These are phyloP conservation scores for Gastrolobium villosum DNA, from an alignment of 306 rosid genomes.

Conservation along the genomic window DNA sequence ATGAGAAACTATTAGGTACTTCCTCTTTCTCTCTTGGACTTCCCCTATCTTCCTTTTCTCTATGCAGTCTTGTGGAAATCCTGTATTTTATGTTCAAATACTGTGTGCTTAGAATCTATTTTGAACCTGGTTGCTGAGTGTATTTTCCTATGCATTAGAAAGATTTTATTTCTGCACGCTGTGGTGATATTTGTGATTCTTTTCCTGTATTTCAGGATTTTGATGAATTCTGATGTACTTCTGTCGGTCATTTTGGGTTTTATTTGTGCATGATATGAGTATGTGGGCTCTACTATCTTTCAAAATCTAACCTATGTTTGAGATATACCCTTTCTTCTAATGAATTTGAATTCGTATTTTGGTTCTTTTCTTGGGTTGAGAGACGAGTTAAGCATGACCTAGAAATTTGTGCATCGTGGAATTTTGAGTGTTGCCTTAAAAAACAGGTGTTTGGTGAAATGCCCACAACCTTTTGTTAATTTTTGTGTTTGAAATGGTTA, in stretches of 20 bases:
- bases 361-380: background rate
- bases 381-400: background rate
- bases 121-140: background rate
- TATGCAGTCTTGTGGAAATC: background rate
- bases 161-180: background rate
- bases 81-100: background rate
- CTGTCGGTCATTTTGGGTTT: constrained; percentile 2
- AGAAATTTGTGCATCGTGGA: background rate
- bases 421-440: background rate
- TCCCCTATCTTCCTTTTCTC: background rate
- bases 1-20: background rate
- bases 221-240: background rate
- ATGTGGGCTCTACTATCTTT: constrained; percentile 11
- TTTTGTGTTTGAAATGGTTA: background rate
- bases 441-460: background rate
- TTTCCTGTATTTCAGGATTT: background rate
- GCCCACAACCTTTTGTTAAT: background rate
- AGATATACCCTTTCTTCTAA: background rate
- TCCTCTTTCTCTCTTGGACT: background rate
- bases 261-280: constrained; percentile 2
- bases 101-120: background rate
- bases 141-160: background rate
- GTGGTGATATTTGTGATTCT: background rate
- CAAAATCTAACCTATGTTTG: constrained; percentile 10
- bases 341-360: background rate